phyloP scores from a whole-genome alignment of 345 rosid species.

The Camelina neglecta region DNA sequence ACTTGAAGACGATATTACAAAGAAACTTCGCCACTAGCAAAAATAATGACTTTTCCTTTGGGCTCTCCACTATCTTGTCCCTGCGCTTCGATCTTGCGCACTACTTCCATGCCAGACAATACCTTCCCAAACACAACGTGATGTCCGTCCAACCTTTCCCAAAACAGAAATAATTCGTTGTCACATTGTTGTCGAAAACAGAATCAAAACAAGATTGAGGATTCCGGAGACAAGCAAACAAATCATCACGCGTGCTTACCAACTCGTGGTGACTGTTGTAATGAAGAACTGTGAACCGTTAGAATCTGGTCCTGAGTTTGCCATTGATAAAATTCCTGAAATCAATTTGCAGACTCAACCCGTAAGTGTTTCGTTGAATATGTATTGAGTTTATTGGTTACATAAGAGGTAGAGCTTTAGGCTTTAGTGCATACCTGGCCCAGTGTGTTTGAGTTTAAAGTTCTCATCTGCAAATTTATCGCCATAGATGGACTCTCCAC shows the following conservation, averaged over 20 bases:
- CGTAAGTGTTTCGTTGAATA: background rate
- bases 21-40: slow-evolving; percentile 76
- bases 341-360: slow-evolving; percentile 20
- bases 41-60: slow-evolving; percentile 63
- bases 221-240: background rate
- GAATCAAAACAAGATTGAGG: slow-evolving; percentile 1
- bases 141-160: slow-evolving; percentile 82
- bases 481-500: slow-evolving; percentile 94
- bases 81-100: slow-evolving; percentile 79
- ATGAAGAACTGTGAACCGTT: slow-evolving; percentile 96
- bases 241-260: slow-evolving; percentile 51
- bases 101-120: slow-evolving; percentile 85
- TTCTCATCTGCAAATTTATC: slow-evolving; percentile 87
- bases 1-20: slow-evolving; percentile 33
- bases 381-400: background rate
- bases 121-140: slow-evolving; percentile 96
- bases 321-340: slow-evolving; percentile 83
- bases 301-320: slow-evolving; percentile 83
- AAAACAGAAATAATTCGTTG: background rate
- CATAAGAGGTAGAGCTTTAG: background rate
- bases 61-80: slow-evolving; percentile 74
- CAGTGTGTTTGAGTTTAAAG: slow-evolving; percentile 86
- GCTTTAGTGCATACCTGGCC: slow-evolving; percentile 58
- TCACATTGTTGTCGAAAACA: background rate
- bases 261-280: slow-evolving; percentile 77